phyloP scores from a whole-genome alignment of 108 stramenopile genomes.

The Cyclotella cryptica region DNA sequence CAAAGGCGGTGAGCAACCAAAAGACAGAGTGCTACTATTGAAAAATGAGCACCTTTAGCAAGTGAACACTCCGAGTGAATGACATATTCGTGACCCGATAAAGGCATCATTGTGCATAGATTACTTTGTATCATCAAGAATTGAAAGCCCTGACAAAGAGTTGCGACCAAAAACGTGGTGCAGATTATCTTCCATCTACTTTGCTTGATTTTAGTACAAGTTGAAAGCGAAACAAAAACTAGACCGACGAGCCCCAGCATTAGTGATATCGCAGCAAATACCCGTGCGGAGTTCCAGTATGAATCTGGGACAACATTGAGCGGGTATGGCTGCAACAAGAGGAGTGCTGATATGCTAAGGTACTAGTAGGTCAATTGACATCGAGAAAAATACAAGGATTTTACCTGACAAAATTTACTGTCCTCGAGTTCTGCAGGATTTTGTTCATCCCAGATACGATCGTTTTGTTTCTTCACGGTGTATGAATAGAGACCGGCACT shows the following conservation, averaged over 20 bases:
- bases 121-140: slow-evolving; percentile 42
- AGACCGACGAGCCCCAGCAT: slow-evolving; percentile 33
- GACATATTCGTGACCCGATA: not conserved
- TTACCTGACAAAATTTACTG: slow-evolving; percentile 17
- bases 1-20: slow-evolving; percentile 47
- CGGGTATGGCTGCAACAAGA: slow-evolving; percentile 32
- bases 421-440: not conserved
- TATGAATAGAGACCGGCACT: slow-evolving; percentile 31
- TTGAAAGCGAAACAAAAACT: slow-evolving; percentile 28
- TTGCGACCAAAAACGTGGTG: slow-evolving; percentile 20
- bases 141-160: slow-evolving; percentile 47
- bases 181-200: slow-evolving; percentile 20
- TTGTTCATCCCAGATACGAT: not conserved
- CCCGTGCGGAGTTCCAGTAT: slow-evolving; percentile 34
- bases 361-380: no score
- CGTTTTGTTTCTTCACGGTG: slow-evolving; percentile 18
- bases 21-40: slow-evolving; percentile 41
- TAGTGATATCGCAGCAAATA: slow-evolving; percentile 16
- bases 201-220: slow-evolving; percentile 45
- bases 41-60: slow-evolving; percentile 17
- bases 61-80: slow-evolving; percentile 25
- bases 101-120: slow-evolving; percentile 24
- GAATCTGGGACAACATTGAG: not conserved
- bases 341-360: not conserved
- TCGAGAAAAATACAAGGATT: not conserved